Conservation (phyloP, 208 protist genomes). For the Tetramitus jugosus region DNA sequence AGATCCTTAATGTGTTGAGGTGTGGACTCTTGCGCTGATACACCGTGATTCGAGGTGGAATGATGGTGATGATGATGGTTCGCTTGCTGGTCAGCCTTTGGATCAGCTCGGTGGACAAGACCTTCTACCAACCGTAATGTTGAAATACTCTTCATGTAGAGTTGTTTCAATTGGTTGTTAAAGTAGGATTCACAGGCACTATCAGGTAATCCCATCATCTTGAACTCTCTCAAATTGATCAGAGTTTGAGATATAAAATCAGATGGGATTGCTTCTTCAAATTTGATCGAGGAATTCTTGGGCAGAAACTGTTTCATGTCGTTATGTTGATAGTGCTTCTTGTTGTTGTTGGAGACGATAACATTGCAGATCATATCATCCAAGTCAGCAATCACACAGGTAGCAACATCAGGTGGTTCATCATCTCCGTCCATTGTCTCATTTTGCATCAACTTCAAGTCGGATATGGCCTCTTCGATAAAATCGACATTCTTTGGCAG, state of each 20-base stretch:
- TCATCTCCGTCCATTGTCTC: not conserved
- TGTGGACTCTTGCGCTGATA: no score
- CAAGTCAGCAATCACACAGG: not conserved
- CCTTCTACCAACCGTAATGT: not conserved
- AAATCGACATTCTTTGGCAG: conserved; percentile 9
- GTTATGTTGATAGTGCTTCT: no score
- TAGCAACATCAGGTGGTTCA: not conserved
- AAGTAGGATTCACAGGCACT: not conserved
- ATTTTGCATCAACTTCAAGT: conserved; percentile 3
- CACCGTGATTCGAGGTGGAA: no score
- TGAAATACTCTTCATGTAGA: not conserved
- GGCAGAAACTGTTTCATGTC: no score
- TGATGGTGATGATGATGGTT: no score
- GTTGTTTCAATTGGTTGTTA: not conserved
- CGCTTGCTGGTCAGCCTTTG: no score
- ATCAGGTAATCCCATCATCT: not conserved
- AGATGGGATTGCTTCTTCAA: not conserved
- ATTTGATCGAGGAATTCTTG: not conserved
- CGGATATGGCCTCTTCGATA: not conserved
- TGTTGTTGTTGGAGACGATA: not conserved
- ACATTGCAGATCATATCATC: not conserved
- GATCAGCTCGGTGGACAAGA: no score
- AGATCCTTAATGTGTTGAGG: no score
- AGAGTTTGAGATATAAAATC: not conserved
- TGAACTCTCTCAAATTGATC: not conserved